Evolutionary conservation across 139 green algal genomes (phyloP), one percentile per base, ranked within the genome.

Genomic region (Chlorella sorokiniana): DNA sequence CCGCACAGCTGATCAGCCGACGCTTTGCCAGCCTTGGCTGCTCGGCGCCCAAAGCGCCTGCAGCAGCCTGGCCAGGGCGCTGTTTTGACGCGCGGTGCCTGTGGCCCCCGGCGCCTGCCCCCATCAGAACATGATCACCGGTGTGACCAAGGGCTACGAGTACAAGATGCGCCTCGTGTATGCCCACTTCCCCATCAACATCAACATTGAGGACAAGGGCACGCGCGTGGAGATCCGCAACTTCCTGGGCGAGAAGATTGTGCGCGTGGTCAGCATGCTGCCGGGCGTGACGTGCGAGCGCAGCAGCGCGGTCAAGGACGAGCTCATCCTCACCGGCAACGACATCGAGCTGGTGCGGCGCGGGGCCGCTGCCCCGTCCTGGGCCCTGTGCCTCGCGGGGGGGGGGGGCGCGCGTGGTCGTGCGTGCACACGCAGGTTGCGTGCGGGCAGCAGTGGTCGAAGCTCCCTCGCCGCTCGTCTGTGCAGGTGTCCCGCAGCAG

Each of bases 101-200:
- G 18, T 22, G n/a, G 22, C 56, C 22, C 6, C 10, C 23, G 56
- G 18, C 56, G 23, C 56, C 56, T 29, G 16, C 18, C 56, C 16
- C 48, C 44, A 22, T 87, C 86, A 83, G 70, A 92, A 91, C 83
- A 85, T 96, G 85, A 95, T 94, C 86, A 91, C 85, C 35, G 91
- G 92, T 45, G 89, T 94, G 35, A 94, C 93, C 69, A 93, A 93
- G 84, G 96, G 96, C 78, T 99, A 96, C 82, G 88, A 96, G 81
- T 99, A 98, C 94, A 99, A 98, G 92, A 98, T 99, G 96, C 91
- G 97, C 83, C 89, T 99, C 68, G 97, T 99, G 89, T 99, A 99
- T 78, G 96, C 96, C 31, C 97, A 99, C 83, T 99, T 99, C 82
- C 97, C 97, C 88, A 98, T 99, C 91, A 99, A 99, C 90, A 91